Evolutionary conservation across 352 stramenopile genomes (phyloP).

Genomic region (Phytophthora sansomeana): DNA sequence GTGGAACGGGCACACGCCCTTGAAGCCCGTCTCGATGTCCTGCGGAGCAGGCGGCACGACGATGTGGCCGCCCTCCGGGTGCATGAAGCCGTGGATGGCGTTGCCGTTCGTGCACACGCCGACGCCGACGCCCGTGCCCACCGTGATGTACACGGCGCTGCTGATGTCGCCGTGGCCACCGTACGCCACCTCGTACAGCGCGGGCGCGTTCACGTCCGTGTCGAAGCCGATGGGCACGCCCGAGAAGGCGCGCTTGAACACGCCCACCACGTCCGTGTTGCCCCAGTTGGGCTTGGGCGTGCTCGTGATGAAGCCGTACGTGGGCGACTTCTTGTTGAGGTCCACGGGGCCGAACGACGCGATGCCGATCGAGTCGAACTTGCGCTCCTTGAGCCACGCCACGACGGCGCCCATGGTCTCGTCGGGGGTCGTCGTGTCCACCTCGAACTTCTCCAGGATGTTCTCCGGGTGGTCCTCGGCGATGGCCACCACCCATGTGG

Average conservation of each 20-base stretch:
- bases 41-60: constrained; percentile 70
- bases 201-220: constrained; percentile 98
- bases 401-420: constrained; percentile 85
- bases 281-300: constrained; percentile 96
- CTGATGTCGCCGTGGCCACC: constrained; percentile 79
- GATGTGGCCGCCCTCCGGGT: constrained; percentile 94
- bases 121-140: constrained; percentile 97
- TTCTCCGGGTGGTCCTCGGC: constrained; percentile 89
- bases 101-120: constrained; percentile 93
- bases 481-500: constrained; percentile 94
- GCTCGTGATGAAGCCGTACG: constrained; percentile 95
- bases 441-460: constrained; percentile 84
- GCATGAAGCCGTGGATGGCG: constrained; percentile 95
- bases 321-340: constrained; percentile 76
- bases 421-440: constrained; percentile 88
- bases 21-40: constrained; percentile 82
- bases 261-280: constrained; percentile 80
- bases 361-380: constrained; percentile 91
- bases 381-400: constrained; percentile 84
- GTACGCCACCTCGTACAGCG: constrained; percentile 93
- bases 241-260: constrained; percentile 80
- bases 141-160: constrained; percentile 94
- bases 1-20: constrained; percentile 90
- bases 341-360: constrained; percentile 95
- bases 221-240: constrained; percentile 92